Base-by-base conservation (phyloP, 2,329 filamentous ascomycete genomes). In the Lizonia empirigonia region DNA sequence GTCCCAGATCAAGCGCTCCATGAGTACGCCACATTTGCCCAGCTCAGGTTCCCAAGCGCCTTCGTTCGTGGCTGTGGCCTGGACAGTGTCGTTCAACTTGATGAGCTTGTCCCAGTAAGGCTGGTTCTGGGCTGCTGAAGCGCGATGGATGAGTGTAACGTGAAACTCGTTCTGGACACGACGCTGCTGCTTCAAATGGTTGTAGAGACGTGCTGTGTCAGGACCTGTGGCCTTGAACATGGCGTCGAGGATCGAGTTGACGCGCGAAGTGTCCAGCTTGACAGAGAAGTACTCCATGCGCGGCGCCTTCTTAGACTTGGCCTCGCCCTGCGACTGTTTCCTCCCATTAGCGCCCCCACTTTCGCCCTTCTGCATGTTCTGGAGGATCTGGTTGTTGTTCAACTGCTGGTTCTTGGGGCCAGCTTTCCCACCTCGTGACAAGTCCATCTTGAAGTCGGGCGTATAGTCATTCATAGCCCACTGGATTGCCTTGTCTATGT, bases 131-230 rank as follows among this genome's bases (percentile, higher is more conserved):
- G 79, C 78, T 8, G 84, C 77, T 2, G 77, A 78, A 9, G 87
- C 85, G 37, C 87, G 86, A 73, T 99, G 94, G 71, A 97, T 91
- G 30, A 99, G 82, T 0, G 94, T 99, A 50, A 99, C 90, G 70
- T 99, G 94, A 71, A 97, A 99, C 32, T 86, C 81, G n/a, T 81
- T 69, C 73, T 97, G 93, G 5, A 97, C 76, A 46, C 94, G 89
- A 16, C 87, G 82, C 2, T 80, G 82, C 60, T 88, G 81, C 71
- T 88, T 83, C 26, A 99, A 82, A 50, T 90, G 84, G 63, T 82
- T 83, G 77, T 89, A 99, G 67, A 96, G 86, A 18, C 77, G 79
- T n/a, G 83, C 77, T 24, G 77, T 78, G 13, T 82, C 76, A 4
- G 84, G 74, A 0, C 83, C 64, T 5, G 79, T 74, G 5, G 77